Conservation (phyloP, 2,329 filamentous ascomycete genomes). For the Alternaria angustiovoidea region DNA sequence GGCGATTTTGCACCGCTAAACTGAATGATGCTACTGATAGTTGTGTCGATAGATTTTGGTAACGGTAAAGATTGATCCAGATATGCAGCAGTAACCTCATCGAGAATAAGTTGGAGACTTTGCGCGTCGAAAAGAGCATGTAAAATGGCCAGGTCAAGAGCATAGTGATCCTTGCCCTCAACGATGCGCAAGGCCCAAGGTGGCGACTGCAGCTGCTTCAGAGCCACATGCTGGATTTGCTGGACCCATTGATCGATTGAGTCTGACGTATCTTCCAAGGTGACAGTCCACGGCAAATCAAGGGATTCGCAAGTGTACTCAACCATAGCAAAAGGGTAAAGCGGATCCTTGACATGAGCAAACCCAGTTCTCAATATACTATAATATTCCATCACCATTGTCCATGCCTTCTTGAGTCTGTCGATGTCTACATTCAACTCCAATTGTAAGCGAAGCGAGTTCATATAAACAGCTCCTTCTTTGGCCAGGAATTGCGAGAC, state of each 20-base stretch:
- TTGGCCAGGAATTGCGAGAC: slow-evolving; percentile 76
- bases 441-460: slow-evolving; percentile 69
- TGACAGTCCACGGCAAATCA: slow-evolving; percentile 47
- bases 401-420: slow-evolving; percentile 68
- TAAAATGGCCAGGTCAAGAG: slow-evolving; percentile 67
- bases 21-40: slow-evolving; percentile 57
- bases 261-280: not conserved
- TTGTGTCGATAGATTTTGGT: slow-evolving; percentile 50
- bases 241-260: slow-evolving; percentile 35
- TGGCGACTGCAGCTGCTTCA: slow-evolving; percentile 60
- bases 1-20: slow-evolving; percentile 43
- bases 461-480: slow-evolving; percentile 75
- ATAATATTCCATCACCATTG: slow-evolving; percentile 61
- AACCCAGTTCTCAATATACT: slow-evolving; percentile 83
- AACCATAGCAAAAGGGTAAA: slow-evolving; percentile 77
- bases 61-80: slow-evolving; percentile 30
- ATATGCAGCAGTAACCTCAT: slow-evolving; percentile 62
- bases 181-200: slow-evolving; percentile 70
- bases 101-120: slow-evolving; percentile 72
- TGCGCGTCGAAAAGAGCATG: slow-evolving; percentile 88
- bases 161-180: slow-evolving; percentile 22
- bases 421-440: slow-evolving; percentile 49
- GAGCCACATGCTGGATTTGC: slow-evolving; percentile 37
- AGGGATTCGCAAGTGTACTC: slow-evolving; percentile 58
- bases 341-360: slow-evolving; percentile 65